Evolutionary conservation across 345 rosid genomes (phyloP).

Genomic region (Populus deltoides): DNA sequence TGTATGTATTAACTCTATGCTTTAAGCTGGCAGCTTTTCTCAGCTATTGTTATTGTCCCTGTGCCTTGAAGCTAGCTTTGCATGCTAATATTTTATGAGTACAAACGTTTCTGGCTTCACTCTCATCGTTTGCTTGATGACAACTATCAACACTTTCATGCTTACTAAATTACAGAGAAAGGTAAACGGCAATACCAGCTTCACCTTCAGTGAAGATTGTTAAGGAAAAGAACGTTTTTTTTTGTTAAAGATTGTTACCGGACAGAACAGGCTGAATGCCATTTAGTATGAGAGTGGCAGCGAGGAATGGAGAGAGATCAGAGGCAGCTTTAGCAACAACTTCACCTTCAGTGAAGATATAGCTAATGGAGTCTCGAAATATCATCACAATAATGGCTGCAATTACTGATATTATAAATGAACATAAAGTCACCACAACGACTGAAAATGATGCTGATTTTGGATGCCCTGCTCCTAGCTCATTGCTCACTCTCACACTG

Average conservation of each 20-base stretch:
- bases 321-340: conserved; percentile 53
- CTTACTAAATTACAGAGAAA: too few species aligned
- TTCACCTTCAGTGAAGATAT: conserved; percentile 55
- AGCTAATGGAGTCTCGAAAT: conserved; percentile 51
- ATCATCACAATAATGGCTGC: conserved; percentile 41
- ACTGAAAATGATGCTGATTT: conserved; percentile 61
- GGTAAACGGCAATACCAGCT: too few species aligned
- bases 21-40: too few species aligned
- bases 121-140: too few species aligned
- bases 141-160: too few species aligned
- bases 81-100: too few species aligned
- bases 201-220: too few species aligned
- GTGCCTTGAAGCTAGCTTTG: too few species aligned
- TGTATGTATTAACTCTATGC: too few species aligned
- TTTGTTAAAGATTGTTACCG: conserved; percentile 31
- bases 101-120: too few species aligned
- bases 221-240: neutral
- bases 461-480: conserved; percentile 71
- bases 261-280: conserved; percentile 64
- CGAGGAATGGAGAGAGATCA: conserved; percentile 50
- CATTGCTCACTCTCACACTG: conserved; percentile 74
- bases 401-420: conserved; percentile 42
- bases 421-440: conserved; percentile 32
- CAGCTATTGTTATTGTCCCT: too few species aligned
- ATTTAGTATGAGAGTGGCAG: conserved; percentile 47